Base-by-base conservation (phyloP, 768 basidiomycete species). In the Amanita brunnescens region DNA sequence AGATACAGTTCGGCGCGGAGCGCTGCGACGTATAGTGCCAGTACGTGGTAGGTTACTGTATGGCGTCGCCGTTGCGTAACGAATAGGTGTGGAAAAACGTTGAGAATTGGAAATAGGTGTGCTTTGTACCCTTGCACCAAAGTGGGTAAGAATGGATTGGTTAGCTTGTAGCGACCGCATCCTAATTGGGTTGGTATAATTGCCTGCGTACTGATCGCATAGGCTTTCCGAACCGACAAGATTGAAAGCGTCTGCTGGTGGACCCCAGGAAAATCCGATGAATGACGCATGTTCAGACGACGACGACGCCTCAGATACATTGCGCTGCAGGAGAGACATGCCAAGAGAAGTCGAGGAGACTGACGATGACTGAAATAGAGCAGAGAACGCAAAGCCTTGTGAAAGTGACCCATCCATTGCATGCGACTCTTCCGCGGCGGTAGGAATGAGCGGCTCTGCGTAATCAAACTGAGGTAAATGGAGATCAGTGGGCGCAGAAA, bases 251-350 rank as follows among this genome's bases (percentile, higher is more conserved):
- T 83, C 76, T 6, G 66, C 56, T 0, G 73, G 55, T 0, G 91
- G 91, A 3, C 91, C 91, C 91, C 91, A 93, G 3, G 90, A 89
- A 65, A 93, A 92, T 1, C 91, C 90, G 52, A 91, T 83, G 59
- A 90, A 90, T 21, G 69, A 62, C n/a, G 37, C 37, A 14, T 16
- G 39, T 32, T 49, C 38, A 7, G 39, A 26, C 13, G 78, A 67
- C 0, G 72, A 67, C 5, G 67, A 57, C 46, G 65, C 65, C 33
- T 69, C 64, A 32, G 61, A 32, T 24, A 49, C 39, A 24, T 29
- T 49, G 7, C n/a, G 24, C 24, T 49, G 23, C 12, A 76, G 57
- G 43, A 72, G 60, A 1, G 82, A 78, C 29, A 73, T 49, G 1
- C 68, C 74, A 0, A 74, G 72, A 0, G 81, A 79, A 3, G 59